These are phyloP conservation scores for Elaeis oleifera DNA, from an alignment of 202 grass and related monocot species.

Conservation along the genomic window DNA sequence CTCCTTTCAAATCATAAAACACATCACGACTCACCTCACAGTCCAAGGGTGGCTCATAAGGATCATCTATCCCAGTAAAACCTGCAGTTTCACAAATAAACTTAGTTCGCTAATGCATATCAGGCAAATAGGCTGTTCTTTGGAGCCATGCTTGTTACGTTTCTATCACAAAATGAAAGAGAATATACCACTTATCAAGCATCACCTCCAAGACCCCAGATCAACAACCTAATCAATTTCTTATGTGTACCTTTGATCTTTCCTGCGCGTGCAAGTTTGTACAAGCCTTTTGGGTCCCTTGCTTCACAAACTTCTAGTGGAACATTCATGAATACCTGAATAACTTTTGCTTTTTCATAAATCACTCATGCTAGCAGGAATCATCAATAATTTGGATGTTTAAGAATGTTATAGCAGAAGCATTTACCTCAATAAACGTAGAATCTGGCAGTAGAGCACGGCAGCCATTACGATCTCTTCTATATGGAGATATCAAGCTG, in stretches of 20 bases:
- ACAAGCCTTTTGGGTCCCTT: conserved; percentile 83
- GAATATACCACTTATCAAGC: too few relatives aligned
- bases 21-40: conserved; percentile 43
- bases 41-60: conserved; percentile 63
- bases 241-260: conserved; percentile 69
- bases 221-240: too few relatives aligned
- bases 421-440: conserved; percentile 68
- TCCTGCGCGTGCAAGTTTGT: conserved; percentile 69
- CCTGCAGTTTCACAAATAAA: conserved; percentile 25
- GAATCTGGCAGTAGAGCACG: conserved; percentile 52
- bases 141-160: not conserved
- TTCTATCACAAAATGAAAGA: not conserved
- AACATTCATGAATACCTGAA: conserved; percentile 66
- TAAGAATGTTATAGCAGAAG: not conserved
- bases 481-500: conserved; percentile 81
- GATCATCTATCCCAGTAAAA: conserved; percentile 95
- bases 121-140: not conserved
- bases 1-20: too few relatives aligned
- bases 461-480: conserved; percentile 54
- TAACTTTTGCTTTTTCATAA: not conserved
- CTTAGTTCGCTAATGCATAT: not conserved
- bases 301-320: conserved; percentile 75
- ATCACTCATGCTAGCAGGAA: too few relatives aligned
- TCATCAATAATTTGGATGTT: too few relatives aligned
- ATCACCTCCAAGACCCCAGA: too few relatives aligned